Evolutionary conservation across 305 asterid genomes (phyloP).

Genomic region (Rubia balearica): DNA sequence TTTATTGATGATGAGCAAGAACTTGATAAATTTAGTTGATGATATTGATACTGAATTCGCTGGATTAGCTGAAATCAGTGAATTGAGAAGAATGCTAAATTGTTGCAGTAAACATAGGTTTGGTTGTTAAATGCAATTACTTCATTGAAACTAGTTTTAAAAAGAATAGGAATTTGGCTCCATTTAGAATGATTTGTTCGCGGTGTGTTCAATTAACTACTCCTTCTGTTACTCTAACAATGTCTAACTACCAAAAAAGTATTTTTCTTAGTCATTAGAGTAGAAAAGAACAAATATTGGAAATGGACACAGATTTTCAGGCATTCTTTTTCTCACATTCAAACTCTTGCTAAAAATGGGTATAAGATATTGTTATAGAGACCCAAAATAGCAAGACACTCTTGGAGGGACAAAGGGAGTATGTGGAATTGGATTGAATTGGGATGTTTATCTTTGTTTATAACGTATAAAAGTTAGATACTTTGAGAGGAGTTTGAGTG

Average conservation of each 20-base stretch:
- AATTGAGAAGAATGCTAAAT: neutral
- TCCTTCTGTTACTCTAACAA: neutral
- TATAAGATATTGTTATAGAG: neutral
- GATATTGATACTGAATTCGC: neutral
- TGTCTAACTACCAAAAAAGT: neutral
- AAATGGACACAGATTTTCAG: neutral
- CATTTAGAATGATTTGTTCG: neutral
- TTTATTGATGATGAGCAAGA: neutral
- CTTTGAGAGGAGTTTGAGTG: neutral
- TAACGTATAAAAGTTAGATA: neutral
- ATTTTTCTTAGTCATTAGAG: neutral
- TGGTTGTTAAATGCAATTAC: neutral
- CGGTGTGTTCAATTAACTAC: neutral
- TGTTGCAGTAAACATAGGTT: neutral
- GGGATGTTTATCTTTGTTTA: neutral
- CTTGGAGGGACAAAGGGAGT: no score
- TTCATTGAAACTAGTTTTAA: neutral
- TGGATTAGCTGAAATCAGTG: neutral
- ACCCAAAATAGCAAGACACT: no score
- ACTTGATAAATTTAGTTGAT: neutral
- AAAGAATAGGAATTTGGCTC: neutral
- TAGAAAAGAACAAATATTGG: neutral
- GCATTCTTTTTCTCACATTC: no score
- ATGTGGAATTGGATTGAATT: neutral
- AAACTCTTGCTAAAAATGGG: neutral